Evolutionary conservation across 176 grass and related monocot species (phyloP).

Genomic region (Triticum timopheevii): DNA sequence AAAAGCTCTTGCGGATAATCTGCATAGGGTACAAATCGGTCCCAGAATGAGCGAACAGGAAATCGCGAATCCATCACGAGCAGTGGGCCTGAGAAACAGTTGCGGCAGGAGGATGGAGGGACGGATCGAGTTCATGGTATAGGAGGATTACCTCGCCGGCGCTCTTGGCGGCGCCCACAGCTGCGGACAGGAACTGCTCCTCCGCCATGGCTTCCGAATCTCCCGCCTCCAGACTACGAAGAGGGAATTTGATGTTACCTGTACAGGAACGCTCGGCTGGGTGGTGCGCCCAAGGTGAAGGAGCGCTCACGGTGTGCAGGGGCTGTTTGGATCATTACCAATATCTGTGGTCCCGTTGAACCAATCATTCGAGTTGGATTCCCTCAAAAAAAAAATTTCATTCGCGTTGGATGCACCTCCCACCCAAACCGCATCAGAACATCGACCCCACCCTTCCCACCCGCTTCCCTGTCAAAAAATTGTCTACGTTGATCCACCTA

Average conservation of each 20-base stretch:
- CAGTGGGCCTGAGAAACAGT: background rate
- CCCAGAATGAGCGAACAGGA: background rate
- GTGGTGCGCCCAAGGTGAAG: background rate
- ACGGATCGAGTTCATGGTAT: background rate
- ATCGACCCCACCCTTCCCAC: no score
- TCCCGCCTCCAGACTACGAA: background rate
- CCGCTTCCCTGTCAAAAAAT: no score
- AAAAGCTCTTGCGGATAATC: constrained; percentile 85
- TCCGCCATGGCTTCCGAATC: constrained; percentile 36
- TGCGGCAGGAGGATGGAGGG: background rate
- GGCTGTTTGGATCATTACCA: no score
- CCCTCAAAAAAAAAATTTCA: no score
- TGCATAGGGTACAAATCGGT: constrained; percentile 21
- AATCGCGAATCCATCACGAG: constrained; percentile 23
- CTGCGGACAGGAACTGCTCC: constrained; percentile 65
- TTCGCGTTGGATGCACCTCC: no score
- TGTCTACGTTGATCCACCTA: no score
- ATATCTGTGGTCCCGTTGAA: no score
- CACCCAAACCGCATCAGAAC: no score
- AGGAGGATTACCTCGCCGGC: constrained; percentile 66
- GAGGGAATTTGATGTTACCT: background rate
- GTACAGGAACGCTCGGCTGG: background rate
- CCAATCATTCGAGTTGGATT: no score
- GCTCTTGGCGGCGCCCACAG: constrained; percentile 70
- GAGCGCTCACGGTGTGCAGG: no score